Base-by-base conservation (phyloP, 139 green algal genomes). In the Picochlorum sp. region DNA sequence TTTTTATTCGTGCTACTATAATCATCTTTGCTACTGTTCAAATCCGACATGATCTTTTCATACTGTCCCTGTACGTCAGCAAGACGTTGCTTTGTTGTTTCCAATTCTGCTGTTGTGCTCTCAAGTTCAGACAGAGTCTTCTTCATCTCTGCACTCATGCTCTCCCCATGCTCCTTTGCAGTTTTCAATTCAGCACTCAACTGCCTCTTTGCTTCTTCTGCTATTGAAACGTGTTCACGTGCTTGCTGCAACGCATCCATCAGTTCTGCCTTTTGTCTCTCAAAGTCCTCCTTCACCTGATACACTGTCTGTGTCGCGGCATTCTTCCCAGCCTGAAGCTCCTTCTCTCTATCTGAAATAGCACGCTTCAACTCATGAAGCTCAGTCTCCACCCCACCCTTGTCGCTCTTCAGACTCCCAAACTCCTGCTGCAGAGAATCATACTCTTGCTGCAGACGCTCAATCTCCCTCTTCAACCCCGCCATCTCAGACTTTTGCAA, bases 371-470 rank as follows among this genome's bases (percentile, higher is more conserved):
- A 44, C 50, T 88, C 80, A 65, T 87, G 56, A 26, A 60, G 52
- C 65, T 89, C 81, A 6, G 62, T 58, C 51, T 91, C 84, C 51
- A 85, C 28, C 32, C 79, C 70, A 64, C 71, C 56, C 2, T 73
- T 51, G 11, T 51, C 50, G 46, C 66, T 63, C 49, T 87, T 77
- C 3, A 57, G 47, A 41, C 62, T 73, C 62, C 26, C 47, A 32
- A 16, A 56, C 6, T 90, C 80, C 24, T 95, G 83, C 0, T 80
- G 62, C 5, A 84, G 80, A 1, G 75, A 61, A 58, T 85, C 80
- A 2, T 84, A 74, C 68, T 92, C 84, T 44, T 78, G 69, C 37
- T 85, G 77, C 45, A 87, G 24, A 1, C 84, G 78, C n/a, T 90
- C 80, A 10, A 91, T 34, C 64, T 94, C 87, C 18, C 84, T 66